Percentiles rank a stretch among this genome's conserved stretches.
These are phyloP conservation scores for Alternaria hordeiaustralica DNA, from an alignment of 2,329 filamentous ascomycete species.

Conservation along the genomic window DNA sequence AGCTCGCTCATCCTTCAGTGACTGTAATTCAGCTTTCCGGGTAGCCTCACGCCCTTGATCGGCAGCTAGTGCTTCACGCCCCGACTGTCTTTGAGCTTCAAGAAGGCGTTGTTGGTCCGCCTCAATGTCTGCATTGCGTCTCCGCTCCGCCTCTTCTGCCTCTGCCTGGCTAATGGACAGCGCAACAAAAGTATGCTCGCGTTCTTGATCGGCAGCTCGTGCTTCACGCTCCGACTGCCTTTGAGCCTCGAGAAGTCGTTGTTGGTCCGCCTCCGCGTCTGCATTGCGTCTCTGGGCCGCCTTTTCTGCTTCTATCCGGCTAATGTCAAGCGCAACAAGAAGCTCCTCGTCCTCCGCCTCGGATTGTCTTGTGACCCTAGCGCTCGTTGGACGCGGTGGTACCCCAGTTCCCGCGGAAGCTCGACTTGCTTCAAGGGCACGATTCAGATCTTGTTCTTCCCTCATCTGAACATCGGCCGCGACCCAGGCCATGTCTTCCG, in stretches of 20 bases:
- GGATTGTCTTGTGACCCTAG: background rate
- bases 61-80: background rate
- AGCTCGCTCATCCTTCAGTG: background rate
- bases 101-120: background rate
- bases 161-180: background rate
- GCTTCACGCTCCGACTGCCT: background rate
- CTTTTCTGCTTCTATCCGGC: background rate
- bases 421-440: background rate
- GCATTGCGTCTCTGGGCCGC: background rate
- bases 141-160: background rate
- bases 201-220: background rate
- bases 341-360: background rate
- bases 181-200: background rate
- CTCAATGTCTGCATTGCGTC: background rate
- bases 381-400: background rate
- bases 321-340: background rate
- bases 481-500: background rate
- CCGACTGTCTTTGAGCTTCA: background rate
- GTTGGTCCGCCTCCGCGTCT: background rate
- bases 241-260: background rate
- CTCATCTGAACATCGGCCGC: background rate
- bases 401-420: background rate
- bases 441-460: background rate
- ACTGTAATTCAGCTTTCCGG: background rate
- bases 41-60: background rate